A percentile compares a stretch with the other conserved stretches of the same genome.
phyloP scores from a whole-genome alignment of 1,139 yeast species.

The Kurtzmaniella quercitrusa region DNA sequence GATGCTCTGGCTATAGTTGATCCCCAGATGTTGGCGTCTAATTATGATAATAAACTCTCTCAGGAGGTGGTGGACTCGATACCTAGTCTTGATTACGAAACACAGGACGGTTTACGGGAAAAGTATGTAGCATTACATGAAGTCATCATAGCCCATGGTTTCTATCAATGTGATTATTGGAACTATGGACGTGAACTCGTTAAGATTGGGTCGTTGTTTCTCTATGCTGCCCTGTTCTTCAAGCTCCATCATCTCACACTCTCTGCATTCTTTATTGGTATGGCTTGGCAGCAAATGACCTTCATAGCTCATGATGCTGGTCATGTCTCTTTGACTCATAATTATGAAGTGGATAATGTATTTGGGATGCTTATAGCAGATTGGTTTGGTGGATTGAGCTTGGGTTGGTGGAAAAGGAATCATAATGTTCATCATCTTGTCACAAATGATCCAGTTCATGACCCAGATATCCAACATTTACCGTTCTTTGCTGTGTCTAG shows the following conservation, averaged over 20 bases:
- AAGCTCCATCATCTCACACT: constrained; percentile 40
- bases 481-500: constrained; percentile 88
- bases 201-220: constrained; percentile 53
- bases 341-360: constrained; percentile 72
- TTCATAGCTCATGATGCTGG: constrained; percentile 92
- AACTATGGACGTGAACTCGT: constrained; percentile 63
- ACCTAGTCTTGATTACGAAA: constrained; percentile 64
- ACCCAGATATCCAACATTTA: constrained; percentile 89
- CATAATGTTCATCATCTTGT: constrained; percentile 88
- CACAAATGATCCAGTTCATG: constrained; percentile 89
- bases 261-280: constrained; percentile 66
- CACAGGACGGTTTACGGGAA: constrained; percentile 54
- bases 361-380: constrained; percentile 73
- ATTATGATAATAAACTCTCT: constrained; percentile 54
- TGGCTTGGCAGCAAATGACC: constrained; percentile 87
- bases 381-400: constrained; percentile 79
- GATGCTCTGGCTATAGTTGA: constrained; percentile 38
- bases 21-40: constrained; percentile 50
- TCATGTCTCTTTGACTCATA: constrained; percentile 76
- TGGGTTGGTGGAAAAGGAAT: constrained; percentile 94
- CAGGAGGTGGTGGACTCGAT: constrained; percentile 48
- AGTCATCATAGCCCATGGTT: constrained; percentile 51
- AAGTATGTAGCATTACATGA: constrained; percentile 62
- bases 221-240: constrained; percentile 48
- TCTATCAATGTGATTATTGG: constrained; percentile 70